phyloP scores from a whole-genome alignment of 768 basidiomycete species.

The Lyophyllum shimeji region DNA sequence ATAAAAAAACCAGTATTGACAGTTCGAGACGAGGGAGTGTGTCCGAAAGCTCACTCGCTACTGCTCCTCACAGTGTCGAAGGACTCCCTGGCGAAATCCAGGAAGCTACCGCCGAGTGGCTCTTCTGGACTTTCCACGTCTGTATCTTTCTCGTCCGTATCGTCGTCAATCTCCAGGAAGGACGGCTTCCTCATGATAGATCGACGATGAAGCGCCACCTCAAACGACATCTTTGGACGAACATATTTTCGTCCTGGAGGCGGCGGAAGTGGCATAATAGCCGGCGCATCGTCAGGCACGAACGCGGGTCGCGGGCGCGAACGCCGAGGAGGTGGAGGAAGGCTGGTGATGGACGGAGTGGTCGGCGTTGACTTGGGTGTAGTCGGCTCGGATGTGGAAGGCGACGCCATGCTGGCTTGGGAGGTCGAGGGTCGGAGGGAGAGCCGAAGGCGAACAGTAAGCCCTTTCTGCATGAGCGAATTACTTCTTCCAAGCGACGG shows the following conservation, averaged over 20 bases:
- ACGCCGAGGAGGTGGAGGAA: slow-evolving; percentile 59
- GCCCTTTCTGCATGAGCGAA: slow-evolving; percentile 18
- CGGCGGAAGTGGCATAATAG: slow-evolving; percentile 31
- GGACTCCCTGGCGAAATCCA: slow-evolving; percentile 51
- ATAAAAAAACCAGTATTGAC: slow-evolving; percentile 4
- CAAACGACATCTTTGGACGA: slow-evolving; percentile 33
- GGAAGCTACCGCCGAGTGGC: slow-evolving; percentile 39
- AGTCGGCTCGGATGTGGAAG: slow-evolving; percentile 18
- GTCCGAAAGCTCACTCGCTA: slow-evolving; percentile 14
- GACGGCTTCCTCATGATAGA: slow-evolving; percentile 69
- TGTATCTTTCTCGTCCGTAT: slow-evolving; percentile 34
- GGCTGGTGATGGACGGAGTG: slow-evolving; percentile 31
- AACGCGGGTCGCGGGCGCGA: slow-evolving; percentile 26
- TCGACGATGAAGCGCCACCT: slow-evolving; percentile 42
- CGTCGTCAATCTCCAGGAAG: slow-evolving; percentile 68
- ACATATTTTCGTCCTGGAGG: slow-evolving; percentile 26
- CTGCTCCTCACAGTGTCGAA: slow-evolving; percentile 46
- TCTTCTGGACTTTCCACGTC: slow-evolving; percentile 22
- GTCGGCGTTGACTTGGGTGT: slow-evolving; percentile 19
- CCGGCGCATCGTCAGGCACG: slow-evolving; percentile 11
- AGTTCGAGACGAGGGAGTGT: slow-evolving; percentile 2
- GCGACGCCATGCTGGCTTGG: slow-evolving; percentile 25
- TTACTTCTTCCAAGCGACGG: slow-evolving; percentile 17
- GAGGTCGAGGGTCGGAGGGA: slow-evolving; percentile 35
- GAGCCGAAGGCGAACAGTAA: slow-evolving; percentile 17